Evolutionary conservation across 106 monocot species (phyloP), one percentile per base, ranked within the genome.

Genomic region (Narthecium ossifragum): DNA sequence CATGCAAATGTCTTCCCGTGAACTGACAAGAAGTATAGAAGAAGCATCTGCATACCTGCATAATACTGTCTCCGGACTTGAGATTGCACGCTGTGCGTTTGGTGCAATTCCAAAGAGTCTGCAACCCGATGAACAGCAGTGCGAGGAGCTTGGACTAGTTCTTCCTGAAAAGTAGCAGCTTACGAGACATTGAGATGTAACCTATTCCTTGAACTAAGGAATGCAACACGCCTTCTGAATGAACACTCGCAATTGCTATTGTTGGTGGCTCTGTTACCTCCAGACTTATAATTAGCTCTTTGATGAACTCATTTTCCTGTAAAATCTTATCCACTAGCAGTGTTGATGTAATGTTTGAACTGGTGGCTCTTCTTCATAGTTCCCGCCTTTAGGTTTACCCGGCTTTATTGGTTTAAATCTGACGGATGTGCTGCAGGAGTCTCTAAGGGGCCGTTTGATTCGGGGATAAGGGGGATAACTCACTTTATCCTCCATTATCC

Each of bases 21-120:
- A 77, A 21, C 33, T 65, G 56, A 66, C 32, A 39, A 70, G 51
- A 57, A 70, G 20, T 9, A 43, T 77, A 28, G 80, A 80, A 34
- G 77, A 80, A 8, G 77, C 80, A 30, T 85, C 85, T 2, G 85
- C 76, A 31, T 62, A 66, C 34, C 23, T 85, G 24, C 80, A 85
- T 57, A 69, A 85, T 41, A 53, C 70, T 13, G 15, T 85, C 61
- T 85, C 80, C 4, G 85, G 85, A 10, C 54, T 77, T 15, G 85
- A 80, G 67, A 63, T 46, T 4, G 76, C 73, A 8, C 73, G 80
- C 5, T 28, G 75, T 34, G 77, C 59, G 6, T 85, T 85, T 26
- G 85, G 85, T 62, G 85, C 85, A 10, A 70, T 80, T 29, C 85
- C 80, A 3, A 60, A 66, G n/a, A 85, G 59, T 53, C 47, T 85